phyloP scores from a whole-genome alignment of 148 eudicot species.

The Salicornia ramosissima region DNA sequence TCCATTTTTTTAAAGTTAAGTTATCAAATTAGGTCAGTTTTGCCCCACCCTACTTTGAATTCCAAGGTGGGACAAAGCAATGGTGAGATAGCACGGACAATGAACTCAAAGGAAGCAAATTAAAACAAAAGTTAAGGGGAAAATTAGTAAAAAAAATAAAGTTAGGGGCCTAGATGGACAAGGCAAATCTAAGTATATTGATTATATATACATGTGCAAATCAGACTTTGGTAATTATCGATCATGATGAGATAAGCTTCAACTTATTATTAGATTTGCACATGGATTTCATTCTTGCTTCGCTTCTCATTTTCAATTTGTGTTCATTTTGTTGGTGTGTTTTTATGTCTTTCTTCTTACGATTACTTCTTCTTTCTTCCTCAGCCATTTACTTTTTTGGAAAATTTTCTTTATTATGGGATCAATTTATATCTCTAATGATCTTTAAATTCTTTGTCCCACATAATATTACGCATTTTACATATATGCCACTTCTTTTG shows the following conservation, averaged over 20 bases:
- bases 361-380: not conserved
- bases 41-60: no score
- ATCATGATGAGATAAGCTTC: slow-evolving; percentile 12
- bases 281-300: slow-evolving; percentile 16
- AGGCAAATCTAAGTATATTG: slow-evolving; percentile 5
- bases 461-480: no score
- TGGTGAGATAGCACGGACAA: no score
- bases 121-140: no score
- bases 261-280: slow-evolving; percentile 13
- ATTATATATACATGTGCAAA: slow-evolving; percentile 16
- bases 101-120: no score
- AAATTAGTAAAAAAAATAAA: not conserved
- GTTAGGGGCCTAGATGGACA: not conserved
- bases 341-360: not conserved
- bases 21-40: no score
- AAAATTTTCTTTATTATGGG: not conserved
- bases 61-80: no score
- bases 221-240: slow-evolving; percentile 2
- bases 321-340: not conserved
- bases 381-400: not conserved
- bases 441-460: no score
- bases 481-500: no score
- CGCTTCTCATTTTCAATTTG: slow-evolving; percentile 13
- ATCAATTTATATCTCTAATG: no score
- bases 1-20: no score